Evolutionary conservation across 1,284 basidiomycete species (phyloP).

Genomic region (Moesziomyces sp.): DNA sequence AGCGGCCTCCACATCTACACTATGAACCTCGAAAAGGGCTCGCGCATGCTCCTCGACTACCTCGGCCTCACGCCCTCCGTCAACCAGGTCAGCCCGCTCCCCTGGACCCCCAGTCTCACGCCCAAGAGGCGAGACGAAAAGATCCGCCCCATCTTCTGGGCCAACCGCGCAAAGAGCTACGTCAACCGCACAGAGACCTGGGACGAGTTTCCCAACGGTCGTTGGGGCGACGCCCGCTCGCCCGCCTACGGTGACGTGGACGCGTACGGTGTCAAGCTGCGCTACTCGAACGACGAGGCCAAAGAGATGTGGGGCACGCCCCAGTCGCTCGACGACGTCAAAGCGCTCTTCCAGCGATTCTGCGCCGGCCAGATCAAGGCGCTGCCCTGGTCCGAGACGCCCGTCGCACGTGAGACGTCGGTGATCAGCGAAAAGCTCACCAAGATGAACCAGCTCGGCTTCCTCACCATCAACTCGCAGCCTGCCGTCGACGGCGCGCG

Average conservation of each 20-base stretch:
- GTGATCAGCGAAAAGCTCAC: conserved; percentile 84
- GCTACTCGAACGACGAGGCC: conserved; percentile 79
- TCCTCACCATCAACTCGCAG: conserved; percentile 97
- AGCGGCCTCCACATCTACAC: conserved; percentile 67
- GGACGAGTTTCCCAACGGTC: conserved; percentile 99
- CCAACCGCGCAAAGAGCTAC: conserved; percentile 65
- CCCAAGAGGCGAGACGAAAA: conserved; percentile 66
- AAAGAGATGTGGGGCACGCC: conserved; percentile 66
- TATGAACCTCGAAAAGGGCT: conserved; percentile 67
- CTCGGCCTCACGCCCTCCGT: conserved; percentile 61
- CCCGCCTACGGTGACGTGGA: conserved; percentile 98
- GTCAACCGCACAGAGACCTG: conserved; percentile 72
- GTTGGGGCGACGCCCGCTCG: conserved; percentile 94
- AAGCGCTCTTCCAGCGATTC: conserved; percentile 68
- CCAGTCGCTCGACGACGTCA: conserved; percentile 51
- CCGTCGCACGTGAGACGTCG: conserved; percentile 83
- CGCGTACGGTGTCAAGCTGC: conserved; percentile 77
- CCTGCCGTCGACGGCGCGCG: conserved; percentile 85
- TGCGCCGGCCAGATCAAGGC: conserved; percentile 71
- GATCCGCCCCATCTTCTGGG: conserved; percentile 68
- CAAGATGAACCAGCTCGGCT: conserved; percentile 84
- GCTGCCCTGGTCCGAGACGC: conserved; percentile 95
- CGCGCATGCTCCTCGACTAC: conserved; percentile 67
- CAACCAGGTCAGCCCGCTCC: conserved; percentile 63
- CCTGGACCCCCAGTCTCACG: conserved; percentile 65